These are phyloP conservation scores for Mycena galericulata DNA, from an alignment of 768 basidiomycete genomes.

Conservation along the genomic window DNA sequence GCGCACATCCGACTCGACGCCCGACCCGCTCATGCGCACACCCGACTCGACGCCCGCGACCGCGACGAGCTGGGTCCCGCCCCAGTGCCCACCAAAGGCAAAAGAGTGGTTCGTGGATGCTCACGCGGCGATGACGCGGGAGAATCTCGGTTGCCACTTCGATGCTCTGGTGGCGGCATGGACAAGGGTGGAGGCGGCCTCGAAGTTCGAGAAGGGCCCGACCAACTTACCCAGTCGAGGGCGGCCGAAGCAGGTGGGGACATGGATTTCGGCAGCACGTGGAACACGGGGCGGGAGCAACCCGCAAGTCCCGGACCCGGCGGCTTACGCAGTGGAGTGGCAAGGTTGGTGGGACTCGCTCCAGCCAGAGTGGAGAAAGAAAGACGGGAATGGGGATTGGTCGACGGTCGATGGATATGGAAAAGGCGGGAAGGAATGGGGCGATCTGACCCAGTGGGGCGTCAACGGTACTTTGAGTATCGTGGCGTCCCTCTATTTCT, in stretches of 20 bases:
- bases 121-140: background rate
- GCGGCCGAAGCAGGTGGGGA: background rate
- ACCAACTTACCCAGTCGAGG: background rate
- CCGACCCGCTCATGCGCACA: too few species aligned
- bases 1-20: too few species aligned
- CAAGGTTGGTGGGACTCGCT: background rate
- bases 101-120: background rate
- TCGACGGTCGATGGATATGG: background rate
- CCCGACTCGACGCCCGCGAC: too few species aligned
- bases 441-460: background rate
- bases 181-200: background rate
- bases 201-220: background rate
- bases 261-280: background rate
- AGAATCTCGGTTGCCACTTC: background rate
- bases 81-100: background rate
- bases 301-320: background rate
- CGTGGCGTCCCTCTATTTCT: background rate
- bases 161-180: background rate
- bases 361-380: background rate
- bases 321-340: background rate
- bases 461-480: background rate
- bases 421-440: background rate
- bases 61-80: too few species aligned
- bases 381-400: background rate
- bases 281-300: background rate